Evolutionary conservation across 1,139 yeast genomes (phyloP).

Genomic region (Diutina catenulata): DNA sequence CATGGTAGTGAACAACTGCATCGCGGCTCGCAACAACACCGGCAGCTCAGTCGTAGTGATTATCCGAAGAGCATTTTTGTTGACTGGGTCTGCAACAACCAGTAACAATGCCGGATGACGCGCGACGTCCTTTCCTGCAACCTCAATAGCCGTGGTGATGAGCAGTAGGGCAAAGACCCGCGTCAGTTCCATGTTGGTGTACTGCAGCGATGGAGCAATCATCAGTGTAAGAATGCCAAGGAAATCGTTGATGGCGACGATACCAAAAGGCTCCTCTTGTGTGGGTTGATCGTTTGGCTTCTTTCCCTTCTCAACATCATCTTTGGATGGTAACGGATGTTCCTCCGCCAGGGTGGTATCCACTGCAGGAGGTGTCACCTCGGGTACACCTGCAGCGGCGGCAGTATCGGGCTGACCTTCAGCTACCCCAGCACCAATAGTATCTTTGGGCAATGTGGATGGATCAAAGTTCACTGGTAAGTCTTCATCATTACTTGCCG

Average conservation of each 20-base stretch:
- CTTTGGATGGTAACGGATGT: no score
- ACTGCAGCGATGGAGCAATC: slow-evolving; percentile 71
- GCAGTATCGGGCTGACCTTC: not conserved
- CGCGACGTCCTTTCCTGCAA: slow-evolving; percentile 60
- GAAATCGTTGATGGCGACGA: slow-evolving; percentile 56
- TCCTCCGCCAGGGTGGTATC: not conserved
- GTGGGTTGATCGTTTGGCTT: not conserved
- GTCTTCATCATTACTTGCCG: slow-evolving; percentile 16
- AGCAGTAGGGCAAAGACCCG: slow-evolving; percentile 73
- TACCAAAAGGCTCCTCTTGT: slow-evolving; percentile 40
- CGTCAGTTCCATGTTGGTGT: slow-evolving; percentile 79
- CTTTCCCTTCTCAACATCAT: slow-evolving; percentile 5
- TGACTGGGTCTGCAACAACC: slow-evolving; percentile 65
- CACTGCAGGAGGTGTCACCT: not conserved
- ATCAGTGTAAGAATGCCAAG: slow-evolving; percentile 72
- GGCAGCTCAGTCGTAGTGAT: slow-evolving; percentile 63
- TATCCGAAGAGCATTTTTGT: slow-evolving; percentile 72
- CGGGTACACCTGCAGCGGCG: not conserved
- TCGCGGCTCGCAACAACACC: slow-evolving; percentile 58
- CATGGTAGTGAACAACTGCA: slow-evolving; percentile 64
- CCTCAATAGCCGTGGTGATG: slow-evolving; percentile 70
- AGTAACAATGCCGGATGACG: slow-evolving; percentile 55
- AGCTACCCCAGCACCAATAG: slow-evolving; percentile 16
- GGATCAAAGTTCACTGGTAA: slow-evolving; percentile 24
- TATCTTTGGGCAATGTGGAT: slow-evolving; percentile 27